Base-by-base conservation (phyloP, 345 rosid species). In the Litchi chinensis region DNA sequence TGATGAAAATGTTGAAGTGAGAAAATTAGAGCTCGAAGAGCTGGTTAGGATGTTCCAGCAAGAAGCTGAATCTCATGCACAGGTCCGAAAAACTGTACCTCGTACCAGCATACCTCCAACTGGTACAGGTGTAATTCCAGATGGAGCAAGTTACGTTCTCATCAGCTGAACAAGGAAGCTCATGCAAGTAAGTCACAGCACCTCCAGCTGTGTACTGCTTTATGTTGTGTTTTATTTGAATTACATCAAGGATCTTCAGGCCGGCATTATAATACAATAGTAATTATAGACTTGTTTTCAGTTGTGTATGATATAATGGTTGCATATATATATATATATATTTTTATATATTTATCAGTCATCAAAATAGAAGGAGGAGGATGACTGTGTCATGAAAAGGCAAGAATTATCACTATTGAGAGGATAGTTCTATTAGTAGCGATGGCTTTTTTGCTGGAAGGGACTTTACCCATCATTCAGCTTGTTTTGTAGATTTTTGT, bases 1-100 rank as follows among this genome's bases (percentile, higher is more conserved):
- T n/a, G 90, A 86, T 71, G 83, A 86, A 75, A 78, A 87, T 24
- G 83, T 86, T 43, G 90, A 87, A 80, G 85, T 70, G 73, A 87
- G 87, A 67, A 88, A 82, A 76, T 73, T 85, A 60, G 92, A 91
- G 86, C 91, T 91, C 13, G 83, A 90, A 18, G 91, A 85, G 84
- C 84, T 91, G 75, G 93, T 90, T 0, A 85, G 77, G 71, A 84
- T 80, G 83, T 91, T 88, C 82, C 89, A 91, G 83, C 80, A 76
- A 65, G 91, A 91, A 79, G 93, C 95, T 46, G 89, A 90, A 57
- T 87, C 91, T 68, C 95, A 90, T 9, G 91, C 89, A 68, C 90
- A 88, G 52, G 86, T 91, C 65, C 77, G 82, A 10, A 78, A 82
- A 78, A 84, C 75, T 41, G 71, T 87, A 68, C 85, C 83, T 59